Base-by-base conservation (phyloP, 2,329 filamentous ascomycete genomes). In the Colletotrichum sublineola region DNA sequence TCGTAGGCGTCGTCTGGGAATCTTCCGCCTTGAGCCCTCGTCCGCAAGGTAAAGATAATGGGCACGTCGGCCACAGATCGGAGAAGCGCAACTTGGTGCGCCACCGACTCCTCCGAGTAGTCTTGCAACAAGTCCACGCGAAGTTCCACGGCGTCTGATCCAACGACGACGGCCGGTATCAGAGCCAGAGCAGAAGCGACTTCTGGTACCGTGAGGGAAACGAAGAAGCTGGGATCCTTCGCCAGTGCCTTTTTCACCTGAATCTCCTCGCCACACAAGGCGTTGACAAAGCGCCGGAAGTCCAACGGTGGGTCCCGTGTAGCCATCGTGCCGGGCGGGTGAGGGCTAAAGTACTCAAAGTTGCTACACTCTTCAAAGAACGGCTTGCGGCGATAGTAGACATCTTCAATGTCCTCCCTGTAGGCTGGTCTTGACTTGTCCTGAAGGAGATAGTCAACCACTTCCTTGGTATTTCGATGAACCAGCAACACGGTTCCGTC, bases 351-450 rank as follows among this genome's bases (percentile, higher is more conserved):
- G 84, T 97, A 98, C 77, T 97, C 91, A 77, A 94, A 92, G 80
- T 97, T 99, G 85, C 95, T 98, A 86, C 96, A 98, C 80, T 96
- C 90, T 69, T 94, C 88, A 82, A 94, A 98, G 91, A 94, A 97
- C 3, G 92, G 93, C 81, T 95, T 96, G 48, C 96, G 91, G 65
- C 96, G 92, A 69, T 94, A 85, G 87, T 97, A 99, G 2, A 99
- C 96, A 12, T 91, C 91, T 84, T 94, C 92, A 85, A 98, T 97
- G 78, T 98, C 93, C 76, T 96, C 95, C 6, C 95, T 92, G 79
- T 97, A 98, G 11, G 96, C 96, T 36, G 96, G 96, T 8, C 96
- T 90, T 31, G 93, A 94, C 84, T 97, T 95, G 84, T 99, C 96
- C 57, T 92, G 89, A 77, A 93, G 91, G 44, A 99, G 87, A 82